Evolutionary conservation across 768 basidiomycete genomes (phyloP), one percentile per base, ranked within the genome.

Genomic region (Lentinus brumalis): DNA sequence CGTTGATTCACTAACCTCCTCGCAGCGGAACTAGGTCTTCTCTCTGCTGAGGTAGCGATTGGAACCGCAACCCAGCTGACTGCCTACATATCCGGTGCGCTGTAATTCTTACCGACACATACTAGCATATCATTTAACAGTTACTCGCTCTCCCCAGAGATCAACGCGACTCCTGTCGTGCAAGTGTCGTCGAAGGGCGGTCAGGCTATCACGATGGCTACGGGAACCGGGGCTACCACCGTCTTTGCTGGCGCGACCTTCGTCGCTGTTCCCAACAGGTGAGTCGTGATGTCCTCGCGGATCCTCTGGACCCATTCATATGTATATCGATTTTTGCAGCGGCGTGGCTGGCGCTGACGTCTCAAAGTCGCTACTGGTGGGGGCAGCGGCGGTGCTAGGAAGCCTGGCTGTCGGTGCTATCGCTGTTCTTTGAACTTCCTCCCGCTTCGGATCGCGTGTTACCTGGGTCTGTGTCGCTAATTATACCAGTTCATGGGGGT

Each of bases 111-210:
- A n/a, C 31, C n/a, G 9, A 6, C 10, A 32, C 12, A 14, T 4
- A 11, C n/a, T n/a, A n/a, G n/a, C 16, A 29, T n/a, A 26, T 15
- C 46, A 49, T 49, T 47, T 2, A 29, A 35, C 15, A 11, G 12
- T 30, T 40, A 44, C 7, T 41, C 5, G 14, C 30, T 21, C 39
- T 41, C 21, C 12, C 15, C 31, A 61, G 60, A 54, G 5, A 54
- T 61, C 54, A 61, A 54, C 60, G 55, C 60, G 10, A 52, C 60
- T 10, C 60, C 60, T 4, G 42, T 61, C 8, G 60, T 61, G 15
- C 38, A 61, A 44, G 60, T 61, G 2, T 61, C 60, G n/a, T 61
- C 60, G 2, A 56, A 50, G 4, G 60, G 60, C 10, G 60, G 60
- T 14, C 53, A 61, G 35, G 60, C 21, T 9, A 56, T 61, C 32